Percentiles rank a stretch among this genome's conserved stretches.
These are phyloP conservation scores for Physcomitrellopsis africana DNA, from an alignment of 225 moss, liverwort and hornwort species.

Conservation along the genomic window DNA sequence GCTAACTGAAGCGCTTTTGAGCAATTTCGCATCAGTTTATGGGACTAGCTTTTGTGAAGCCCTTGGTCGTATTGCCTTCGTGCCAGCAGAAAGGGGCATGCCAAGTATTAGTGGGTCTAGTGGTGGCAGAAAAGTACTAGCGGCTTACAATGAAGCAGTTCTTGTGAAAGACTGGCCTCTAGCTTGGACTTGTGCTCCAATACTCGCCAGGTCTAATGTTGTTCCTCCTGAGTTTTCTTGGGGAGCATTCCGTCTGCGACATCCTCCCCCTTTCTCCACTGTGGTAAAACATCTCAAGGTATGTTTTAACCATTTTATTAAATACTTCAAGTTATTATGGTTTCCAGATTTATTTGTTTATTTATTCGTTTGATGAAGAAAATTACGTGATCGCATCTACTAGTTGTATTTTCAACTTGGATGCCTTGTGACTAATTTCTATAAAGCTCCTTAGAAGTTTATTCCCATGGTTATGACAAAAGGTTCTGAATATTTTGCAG, in stretches of 20 bases:
- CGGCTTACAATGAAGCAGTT: slow-evolving; percentile 72
- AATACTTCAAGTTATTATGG: neutral
- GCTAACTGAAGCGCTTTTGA: slow-evolving; percentile 78
- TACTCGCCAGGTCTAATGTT: slow-evolving; percentile 64
- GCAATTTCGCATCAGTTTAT: slow-evolving; percentile 75
- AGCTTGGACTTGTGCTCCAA: slow-evolving; percentile 84
- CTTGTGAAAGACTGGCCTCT: slow-evolving; percentile 84
- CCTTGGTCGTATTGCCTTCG: slow-evolving; percentile 72
- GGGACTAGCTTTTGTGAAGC: slow-evolving; percentile 77
- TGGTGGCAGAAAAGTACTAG: slow-evolving; percentile 70
- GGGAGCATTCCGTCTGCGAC: slow-evolving; percentile 67
- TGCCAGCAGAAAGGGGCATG: slow-evolving; percentile 84
- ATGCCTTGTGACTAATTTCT: neutral
- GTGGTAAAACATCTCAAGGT: slow-evolving; percentile 87
- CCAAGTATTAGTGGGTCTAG: slow-evolving; percentile 65
- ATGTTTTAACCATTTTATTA: slow-evolving; percentile 14
- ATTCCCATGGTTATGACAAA: slow-evolving; percentile 4
- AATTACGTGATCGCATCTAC: neutral
- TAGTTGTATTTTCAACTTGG: slow-evolving; percentile 10
- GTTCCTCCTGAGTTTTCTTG: slow-evolving; percentile 86
- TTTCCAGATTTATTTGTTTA: too few relatives aligned
- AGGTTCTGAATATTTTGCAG: slow-evolving; percentile 39
- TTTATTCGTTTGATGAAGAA: too few relatives aligned
- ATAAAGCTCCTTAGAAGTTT: neutral
- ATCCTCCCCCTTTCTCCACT: slow-evolving; percentile 74